A percentile compares a stretch with the other conserved stretches of the same genome.
These are phyloP conservation scores for Bolboschoenoplectus hybrid DNA, from an alignment of 202 grass and related monocot genomes.

Conservation along the genomic window DNA sequence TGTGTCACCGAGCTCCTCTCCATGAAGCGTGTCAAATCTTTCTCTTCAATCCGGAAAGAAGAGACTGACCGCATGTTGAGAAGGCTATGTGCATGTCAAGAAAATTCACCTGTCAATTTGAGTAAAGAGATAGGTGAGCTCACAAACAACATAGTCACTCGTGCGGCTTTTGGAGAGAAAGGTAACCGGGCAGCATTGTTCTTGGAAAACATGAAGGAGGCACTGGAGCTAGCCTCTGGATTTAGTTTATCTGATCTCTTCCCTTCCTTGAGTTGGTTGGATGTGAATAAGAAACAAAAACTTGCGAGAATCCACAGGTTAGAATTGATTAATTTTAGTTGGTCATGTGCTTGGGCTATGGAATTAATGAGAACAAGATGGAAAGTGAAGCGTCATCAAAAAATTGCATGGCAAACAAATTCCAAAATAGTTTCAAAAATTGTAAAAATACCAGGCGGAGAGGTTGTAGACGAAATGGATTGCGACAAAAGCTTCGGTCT, in stretches of 20 bases:
- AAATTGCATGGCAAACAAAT: no score
- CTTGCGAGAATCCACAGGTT: constrained; percentile 28
- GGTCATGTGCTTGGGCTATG: not conserved
- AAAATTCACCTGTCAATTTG: not conserved
- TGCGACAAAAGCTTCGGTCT: no score
- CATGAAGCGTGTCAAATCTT: constrained; percentile 28
- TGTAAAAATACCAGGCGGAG: no score
- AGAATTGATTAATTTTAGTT: not conserved
- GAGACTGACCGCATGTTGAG: constrained; percentile 38
- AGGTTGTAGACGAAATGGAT: no score
- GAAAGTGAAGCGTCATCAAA: no score
- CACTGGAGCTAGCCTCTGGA: constrained; percentile 24
- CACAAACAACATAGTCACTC: constrained; percentile 32
- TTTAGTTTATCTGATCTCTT: constrained; percentile 44
- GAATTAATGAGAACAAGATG: not conserved
- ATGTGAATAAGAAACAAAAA: constrained; percentile 26
- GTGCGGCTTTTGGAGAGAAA: constrained; percentile 38
- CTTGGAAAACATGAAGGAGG: constrained; percentile 40
- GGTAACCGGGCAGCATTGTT: constrained; percentile 27
- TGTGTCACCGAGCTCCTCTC: constrained; percentile 43
- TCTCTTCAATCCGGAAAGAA: constrained; percentile 22
- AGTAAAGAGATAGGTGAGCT: constrained; percentile 22
- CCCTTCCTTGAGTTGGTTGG: constrained; percentile 45
- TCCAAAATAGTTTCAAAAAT: no score
- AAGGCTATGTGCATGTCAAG: not conserved